Base-by-base conservation (phyloP, 257 asterid species). In the Petunia secreta region DNA sequence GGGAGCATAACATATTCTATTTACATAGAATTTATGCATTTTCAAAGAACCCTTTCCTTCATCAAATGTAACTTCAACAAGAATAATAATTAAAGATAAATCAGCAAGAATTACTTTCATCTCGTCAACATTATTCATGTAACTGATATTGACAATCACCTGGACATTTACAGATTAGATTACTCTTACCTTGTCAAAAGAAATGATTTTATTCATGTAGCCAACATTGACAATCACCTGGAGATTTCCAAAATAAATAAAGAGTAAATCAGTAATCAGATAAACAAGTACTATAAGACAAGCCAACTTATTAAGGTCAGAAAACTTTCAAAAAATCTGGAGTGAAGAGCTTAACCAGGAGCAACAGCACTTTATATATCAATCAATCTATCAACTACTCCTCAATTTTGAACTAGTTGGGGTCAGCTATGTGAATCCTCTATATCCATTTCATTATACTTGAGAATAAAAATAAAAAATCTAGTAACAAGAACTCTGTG, bases 101-200 rank as follows among this genome's bases (percentile, higher is more conserved):
- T 71, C 46, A 13, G 66, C 7, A 62, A 67, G 75, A 46, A 25
- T 64, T 38, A 44, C 75, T 37, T 77, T 87, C 84, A 93, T 98
- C 99, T 93, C 86, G 86, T 91, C 98, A 88, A 92, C 89, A 44
- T 93, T 89, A 85, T 89, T 93, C 97, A 92, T 95, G 88, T 88
- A 87, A 83, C 95, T 88, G 79, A 92, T 66, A 79, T 88, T 95
- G 89, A 95, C 84, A 84, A 92, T 91, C 73, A 93, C 97, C 99
- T 92, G 91, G 38, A 36, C 16, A 83, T 75, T 78, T 78, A 74
- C 50, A 63, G 53, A 81, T 41, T 69, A 75, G 67, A 38, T n/a
- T 64, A 41, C 67, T 37, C 77, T 87, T 87, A 95, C 99, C 99
- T 93, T 86, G 88, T 95, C 98, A 86, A 93, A 91, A 53, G 96